Evolutionary conservation across 2,329 filamentous ascomycete species (phyloP), one percentile per base, ranked within the genome.

Genomic region (Penicillium corylophilum): DNA sequence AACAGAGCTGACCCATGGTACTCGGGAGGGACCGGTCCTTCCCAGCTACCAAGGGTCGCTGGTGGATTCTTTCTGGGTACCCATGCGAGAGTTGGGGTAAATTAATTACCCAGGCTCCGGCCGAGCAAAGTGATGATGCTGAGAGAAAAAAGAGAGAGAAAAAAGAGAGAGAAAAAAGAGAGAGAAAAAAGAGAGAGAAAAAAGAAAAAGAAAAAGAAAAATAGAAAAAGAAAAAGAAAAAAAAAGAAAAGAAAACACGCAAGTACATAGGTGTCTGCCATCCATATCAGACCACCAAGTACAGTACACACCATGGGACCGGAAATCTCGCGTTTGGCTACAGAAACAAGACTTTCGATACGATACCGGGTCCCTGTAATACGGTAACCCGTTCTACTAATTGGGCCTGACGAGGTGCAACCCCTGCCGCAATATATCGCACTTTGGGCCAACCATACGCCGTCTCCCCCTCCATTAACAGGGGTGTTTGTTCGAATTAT

Each of bases 371-470:
- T 55, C 46, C 18, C 40, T 10, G 60, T 26, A 41, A 26, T 41
- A 41, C 39, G 7, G n/a, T 24, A 15, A 23, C 39, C n/a, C 8
- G 36, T 38, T 38, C 20, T 38, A 23, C 20, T 16, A 42, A 45
- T 43, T 45, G 28, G 44, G 42, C 47, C 51, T 54, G 56, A 59
- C 16, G 42, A 60, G 54, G 60, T 62, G 57, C 59, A 62, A 60
- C 65, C 66, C 64, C 64, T 64, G 61, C 50, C 39, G 23, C 39
- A 41, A 41, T 41, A 41, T 41, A 64, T 68, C 57, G 45, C 50
- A 29, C 44, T 15, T 13, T 24, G 39, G 51, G 55, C 68, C 68
- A 71, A 69, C 68, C 63, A 70, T 28, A 46, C 18, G 39, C 48
- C 38, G 41, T 52, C 57, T 44, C 54, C 60, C 59, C 62, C 60